phyloP scores from a whole-genome alignment of 202 grass and related monocot species.

The Digitaria exilis region DNA sequence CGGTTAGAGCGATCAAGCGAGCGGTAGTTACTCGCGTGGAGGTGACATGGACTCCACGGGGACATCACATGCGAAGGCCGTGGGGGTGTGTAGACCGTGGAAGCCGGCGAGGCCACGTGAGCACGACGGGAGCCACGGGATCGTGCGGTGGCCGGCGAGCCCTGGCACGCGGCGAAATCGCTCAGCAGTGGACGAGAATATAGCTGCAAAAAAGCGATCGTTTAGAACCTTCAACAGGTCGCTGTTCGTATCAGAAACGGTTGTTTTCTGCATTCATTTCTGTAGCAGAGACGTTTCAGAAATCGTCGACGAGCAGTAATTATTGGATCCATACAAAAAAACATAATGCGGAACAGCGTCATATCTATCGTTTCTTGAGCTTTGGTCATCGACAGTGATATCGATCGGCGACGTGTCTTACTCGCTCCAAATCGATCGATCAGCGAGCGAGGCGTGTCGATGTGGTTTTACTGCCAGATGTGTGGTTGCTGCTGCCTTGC shows the following conservation, averaged over 20 bases:
- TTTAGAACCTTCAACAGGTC: not conserved
- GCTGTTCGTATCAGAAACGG: not conserved
- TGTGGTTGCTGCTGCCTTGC: not conserved
- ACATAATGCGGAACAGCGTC: not conserved
- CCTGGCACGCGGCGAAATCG: not conserved
- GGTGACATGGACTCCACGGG: conserved; percentile 37
- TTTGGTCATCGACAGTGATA: not conserved
- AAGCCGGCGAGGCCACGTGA: conserved; percentile 35
- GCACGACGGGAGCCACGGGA: conserved; percentile 9
- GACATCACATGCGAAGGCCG: not conserved
- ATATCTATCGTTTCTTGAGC: not conserved
- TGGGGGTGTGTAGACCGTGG: not conserved
- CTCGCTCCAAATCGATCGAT: not conserved
- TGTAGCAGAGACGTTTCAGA: not conserved
- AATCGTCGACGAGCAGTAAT: not conserved
- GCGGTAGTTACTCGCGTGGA: not conserved
- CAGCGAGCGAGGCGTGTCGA: not conserved
- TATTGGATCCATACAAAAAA: too few relatives aligned
- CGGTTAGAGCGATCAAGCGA: not conserved
- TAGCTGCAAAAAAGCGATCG: not conserved
- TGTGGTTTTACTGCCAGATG: not conserved
- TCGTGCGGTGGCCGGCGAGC: not conserved
- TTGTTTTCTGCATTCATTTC: not conserved
- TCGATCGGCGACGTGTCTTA: not conserved
- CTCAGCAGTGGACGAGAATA: not conserved